Evolutionary conservation across 2,329 filamentous ascomycete genomes (phyloP).

Genomic region (Colletotrichum graminicola): DNA sequence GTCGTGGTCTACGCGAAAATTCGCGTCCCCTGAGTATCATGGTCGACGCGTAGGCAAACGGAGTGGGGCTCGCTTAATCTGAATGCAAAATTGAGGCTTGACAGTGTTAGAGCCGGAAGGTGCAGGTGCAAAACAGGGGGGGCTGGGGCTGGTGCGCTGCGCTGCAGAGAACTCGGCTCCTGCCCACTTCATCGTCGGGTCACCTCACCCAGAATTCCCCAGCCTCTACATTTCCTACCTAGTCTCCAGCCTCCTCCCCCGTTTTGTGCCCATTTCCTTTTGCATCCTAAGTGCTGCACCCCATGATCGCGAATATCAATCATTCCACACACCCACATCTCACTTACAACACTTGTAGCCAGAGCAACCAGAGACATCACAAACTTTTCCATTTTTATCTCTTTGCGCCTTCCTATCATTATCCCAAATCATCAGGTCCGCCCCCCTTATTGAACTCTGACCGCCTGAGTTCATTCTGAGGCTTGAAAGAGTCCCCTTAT

Average conservation of each 20-base stretch:
- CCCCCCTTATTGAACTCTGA: slow-evolving; percentile 17
- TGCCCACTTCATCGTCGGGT: slow-evolving; percentile 20
- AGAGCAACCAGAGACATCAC: slow-evolving; percentile 38
- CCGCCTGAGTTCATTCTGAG: slow-evolving; percentile 19
- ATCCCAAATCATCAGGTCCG: slow-evolving; percentile 11
- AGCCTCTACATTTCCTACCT: slow-evolving; percentile 40
- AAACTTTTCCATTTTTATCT: slow-evolving; percentile 6
- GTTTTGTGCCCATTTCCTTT: slow-evolving; percentile 34
- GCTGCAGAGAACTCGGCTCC: slow-evolving; percentile 18
- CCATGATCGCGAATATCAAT: slow-evolving; percentile 39
- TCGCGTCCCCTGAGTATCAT: slow-evolving; percentile 28
- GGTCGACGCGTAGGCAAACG: slow-evolving; percentile 12
- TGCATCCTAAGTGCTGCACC: slow-evolving; percentile 38
- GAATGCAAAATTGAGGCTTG: slow-evolving; percentile 30
- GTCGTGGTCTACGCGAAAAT: slow-evolving; percentile 39
- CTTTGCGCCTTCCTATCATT: slow-evolving; percentile 19
- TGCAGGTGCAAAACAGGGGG: slow-evolving; percentile 30
- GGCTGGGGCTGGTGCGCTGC: slow-evolving; percentile 36
- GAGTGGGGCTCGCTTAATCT: slow-evolving; percentile 40
- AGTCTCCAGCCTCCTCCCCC: slow-evolving; percentile 40
- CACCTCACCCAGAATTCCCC: slow-evolving; percentile 13
- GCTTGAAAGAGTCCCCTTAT: slow-evolving; percentile 7
- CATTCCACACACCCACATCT: slow-evolving; percentile 42
- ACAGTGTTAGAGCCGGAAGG: slow-evolving; percentile 4
- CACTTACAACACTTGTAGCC: slow-evolving; percentile 40